Conservation (phyloP, 306 rosid species). For the Prunus kanzakura region DNA sequence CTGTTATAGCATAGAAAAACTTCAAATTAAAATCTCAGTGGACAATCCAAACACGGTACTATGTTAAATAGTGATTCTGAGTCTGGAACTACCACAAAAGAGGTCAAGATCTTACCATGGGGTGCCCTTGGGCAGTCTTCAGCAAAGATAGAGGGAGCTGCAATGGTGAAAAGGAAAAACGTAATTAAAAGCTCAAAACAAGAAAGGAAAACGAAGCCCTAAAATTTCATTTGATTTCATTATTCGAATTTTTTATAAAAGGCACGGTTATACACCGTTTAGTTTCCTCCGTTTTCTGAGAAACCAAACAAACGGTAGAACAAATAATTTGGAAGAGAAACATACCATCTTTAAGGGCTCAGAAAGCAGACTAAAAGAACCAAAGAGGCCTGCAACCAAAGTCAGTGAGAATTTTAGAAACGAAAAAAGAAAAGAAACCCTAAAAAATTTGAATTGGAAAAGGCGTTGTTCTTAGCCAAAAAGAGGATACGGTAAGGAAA, state of each 20-base stretch:
- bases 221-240: too few relatives aligned
- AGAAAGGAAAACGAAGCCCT: too few relatives aligned
- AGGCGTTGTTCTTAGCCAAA: background rate
- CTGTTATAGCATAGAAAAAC: conserved; percentile 42
- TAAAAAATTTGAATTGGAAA: background rate
- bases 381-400: conserved; percentile 18
- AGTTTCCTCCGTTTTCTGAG: background rate
- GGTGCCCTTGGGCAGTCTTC: conserved; percentile 95
- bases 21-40: conserved; percentile 18
- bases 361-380: background rate
- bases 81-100: background rate
- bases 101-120: conserved; percentile 52
- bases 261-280: too few relatives aligned
- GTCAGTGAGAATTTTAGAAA: background rate
- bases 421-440: background rate
- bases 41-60: background rate
- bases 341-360: conserved; percentile 23
- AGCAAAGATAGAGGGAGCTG: conserved; percentile 95
- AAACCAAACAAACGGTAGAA: conserved; percentile 3
- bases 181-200: background rate
- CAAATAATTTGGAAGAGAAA: background rate
- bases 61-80: background rate
- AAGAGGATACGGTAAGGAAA: background rate
- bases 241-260: too few relatives aligned
- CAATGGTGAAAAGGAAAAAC: conserved; percentile 12